A percentile compares a stretch with the other conserved stretches of the same genome.
phyloP scores from a whole-genome alignment of 371 early-diverging fungal genomes.

The Mucor saturninus region DNA sequence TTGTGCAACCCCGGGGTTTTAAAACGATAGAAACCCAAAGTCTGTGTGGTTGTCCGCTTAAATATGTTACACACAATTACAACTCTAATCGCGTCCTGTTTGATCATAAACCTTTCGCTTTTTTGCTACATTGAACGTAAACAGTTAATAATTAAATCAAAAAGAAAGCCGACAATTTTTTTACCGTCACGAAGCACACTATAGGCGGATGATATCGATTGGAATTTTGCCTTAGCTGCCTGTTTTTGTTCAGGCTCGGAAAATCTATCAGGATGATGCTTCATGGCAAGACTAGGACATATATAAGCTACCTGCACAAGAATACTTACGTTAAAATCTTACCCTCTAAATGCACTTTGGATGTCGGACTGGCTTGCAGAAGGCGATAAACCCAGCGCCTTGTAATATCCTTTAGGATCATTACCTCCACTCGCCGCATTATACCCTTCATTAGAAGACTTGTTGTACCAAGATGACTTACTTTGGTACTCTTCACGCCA shows the following conservation, averaged over 20 bases:
- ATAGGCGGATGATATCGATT: slow-evolving; percentile 62
- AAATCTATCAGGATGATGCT: slow-evolving; percentile 62
- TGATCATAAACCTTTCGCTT: slow-evolving; percentile 38
- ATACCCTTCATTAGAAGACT: slow-evolving; percentile 10
- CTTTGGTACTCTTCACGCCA: slow-evolving; percentile 54
- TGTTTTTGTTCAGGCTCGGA: slow-evolving; percentile 56
- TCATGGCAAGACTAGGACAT: slow-evolving; percentile 49
- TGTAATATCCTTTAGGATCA: slow-evolving; percentile 61
- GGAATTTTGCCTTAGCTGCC: slow-evolving; percentile 58
- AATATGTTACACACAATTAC: neutral
- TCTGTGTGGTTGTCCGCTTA: slow-evolving; percentile 11
- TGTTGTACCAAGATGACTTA: slow-evolving; percentile 24
- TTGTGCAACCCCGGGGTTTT: neutral
- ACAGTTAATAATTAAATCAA: neutral
- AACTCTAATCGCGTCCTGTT: slow-evolving; percentile 26
- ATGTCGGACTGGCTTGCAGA: slow-evolving; percentile 59
- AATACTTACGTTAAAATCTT: neutral
- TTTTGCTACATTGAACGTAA: slow-evolving; percentile 23
- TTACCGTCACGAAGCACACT: slow-evolving; percentile 64
- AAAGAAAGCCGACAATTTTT: neutral
- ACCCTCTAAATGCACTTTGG: slow-evolving; percentile 66
- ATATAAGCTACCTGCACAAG: neutral
- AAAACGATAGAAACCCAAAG: neutral
- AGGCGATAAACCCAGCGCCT: slow-evolving; percentile 43
- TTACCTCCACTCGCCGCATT: neutral